phyloP scores from a whole-genome alignment of 305 asterid species.

The Fraxinus paxiana region DNA sequence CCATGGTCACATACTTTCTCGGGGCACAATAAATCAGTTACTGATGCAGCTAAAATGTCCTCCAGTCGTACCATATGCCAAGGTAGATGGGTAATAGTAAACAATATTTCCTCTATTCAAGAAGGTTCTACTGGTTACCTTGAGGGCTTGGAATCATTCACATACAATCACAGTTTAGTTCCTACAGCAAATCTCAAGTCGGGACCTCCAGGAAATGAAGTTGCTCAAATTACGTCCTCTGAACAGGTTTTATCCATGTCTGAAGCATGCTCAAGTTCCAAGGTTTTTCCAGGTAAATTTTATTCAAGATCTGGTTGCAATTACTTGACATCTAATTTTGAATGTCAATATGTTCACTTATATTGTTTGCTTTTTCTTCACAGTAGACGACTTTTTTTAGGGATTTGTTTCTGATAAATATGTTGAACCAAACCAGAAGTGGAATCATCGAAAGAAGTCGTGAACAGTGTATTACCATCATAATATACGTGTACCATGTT shows the following conservation, averaged over 20 bases:
- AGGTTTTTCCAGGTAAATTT: conserved; percentile 57
- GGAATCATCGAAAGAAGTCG: not conserved
- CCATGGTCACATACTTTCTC: conserved; percentile 82
- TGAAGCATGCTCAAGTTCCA: conserved; percentile 45
- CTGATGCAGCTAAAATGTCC: conserved; percentile 65
- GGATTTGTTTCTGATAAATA: not conserved
- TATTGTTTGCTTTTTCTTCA: not conserved
- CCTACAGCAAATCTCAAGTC: conserved; percentile 41
- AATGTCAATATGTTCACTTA: not conserved
- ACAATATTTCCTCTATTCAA: conserved; percentile 36
- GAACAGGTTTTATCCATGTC: conserved; percentile 35
- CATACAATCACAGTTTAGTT: conserved; percentile 63
- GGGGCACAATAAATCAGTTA: conserved; percentile 55
- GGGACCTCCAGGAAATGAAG: conserved; percentile 29
- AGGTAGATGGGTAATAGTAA: conserved; percentile 80
- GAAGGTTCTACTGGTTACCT: conserved; percentile 44
- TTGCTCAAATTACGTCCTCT: conserved; percentile 18
- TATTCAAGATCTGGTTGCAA: conserved; percentile 8
- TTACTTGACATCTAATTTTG: not conserved
- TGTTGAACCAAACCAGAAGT: not conserved
- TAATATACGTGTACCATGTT: not conserved
- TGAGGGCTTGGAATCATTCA: conserved; percentile 57
- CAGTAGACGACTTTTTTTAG: not conserved
- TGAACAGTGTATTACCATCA: not conserved
- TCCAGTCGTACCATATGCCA: conserved; percentile 60